These are phyloP conservation scores for Diplodia seriata DNA, from an alignment of 2,329 filamentous ascomycete species.

Conservation along the genomic window DNA sequence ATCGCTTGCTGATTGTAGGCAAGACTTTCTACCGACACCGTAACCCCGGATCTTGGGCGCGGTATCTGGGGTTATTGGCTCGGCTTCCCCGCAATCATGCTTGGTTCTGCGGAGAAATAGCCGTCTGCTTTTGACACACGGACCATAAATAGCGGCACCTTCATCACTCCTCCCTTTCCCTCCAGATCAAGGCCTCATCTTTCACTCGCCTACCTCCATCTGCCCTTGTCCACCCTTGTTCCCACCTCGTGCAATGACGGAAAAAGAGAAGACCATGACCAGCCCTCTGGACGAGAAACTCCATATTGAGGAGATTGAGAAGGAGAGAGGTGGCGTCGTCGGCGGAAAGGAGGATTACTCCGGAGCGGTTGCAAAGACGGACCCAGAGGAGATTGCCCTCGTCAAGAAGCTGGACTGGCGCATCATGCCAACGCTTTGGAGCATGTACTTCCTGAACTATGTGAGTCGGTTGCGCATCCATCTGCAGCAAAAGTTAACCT, in stretches of 20 bases:
- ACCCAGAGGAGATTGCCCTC: slow-evolving; percentile 44
- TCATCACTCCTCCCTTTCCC: neutral
- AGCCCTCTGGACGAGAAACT: neutral
- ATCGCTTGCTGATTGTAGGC: neutral
- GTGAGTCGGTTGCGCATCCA: slow-evolving; percentile 45
- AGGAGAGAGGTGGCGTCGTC: slow-evolving; percentile 1
- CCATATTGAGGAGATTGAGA: neutral
- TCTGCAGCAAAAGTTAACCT: slow-evolving; percentile 3
- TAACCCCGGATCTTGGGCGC: slow-evolving; percentile 1
- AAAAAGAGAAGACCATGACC: neutral
- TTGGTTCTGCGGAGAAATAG: neutral
- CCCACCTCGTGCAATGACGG: neutral
- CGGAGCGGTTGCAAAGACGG: slow-evolving; percentile 45
- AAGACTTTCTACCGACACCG: slow-evolving; percentile 16
- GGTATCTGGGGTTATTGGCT: neutral
- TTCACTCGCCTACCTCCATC: neutral
- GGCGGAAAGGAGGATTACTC: slow-evolving; percentile 44
- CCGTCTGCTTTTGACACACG: neutral
- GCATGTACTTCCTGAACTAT: slow-evolving; percentile 50
- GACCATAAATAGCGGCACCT: slow-evolving; percentile 1
- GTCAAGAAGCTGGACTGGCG: slow-evolving; percentile 44
- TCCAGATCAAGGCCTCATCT: neutral
- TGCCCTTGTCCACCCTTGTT: neutral
- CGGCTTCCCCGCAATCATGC: neutral
- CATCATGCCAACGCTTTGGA: slow-evolving; percentile 49